Evolutionary conservation across 2,329 filamentous ascomycete genomes (phyloP), one percentile per base, ranked within the genome.

Genomic region (Aspergillus oerlinghausenensis): DNA sequence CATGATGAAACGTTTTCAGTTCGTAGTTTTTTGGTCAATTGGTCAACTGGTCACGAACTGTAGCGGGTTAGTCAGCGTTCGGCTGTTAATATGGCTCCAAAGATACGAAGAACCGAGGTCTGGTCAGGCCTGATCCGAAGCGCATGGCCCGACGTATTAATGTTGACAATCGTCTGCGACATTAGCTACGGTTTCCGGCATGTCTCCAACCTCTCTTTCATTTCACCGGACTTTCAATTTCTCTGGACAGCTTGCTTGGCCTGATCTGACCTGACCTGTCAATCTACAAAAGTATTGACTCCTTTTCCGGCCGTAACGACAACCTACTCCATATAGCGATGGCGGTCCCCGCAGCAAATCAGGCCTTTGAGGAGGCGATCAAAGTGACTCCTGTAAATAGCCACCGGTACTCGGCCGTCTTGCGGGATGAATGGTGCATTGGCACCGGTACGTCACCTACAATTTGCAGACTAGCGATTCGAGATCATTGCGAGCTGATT

Each of bases 341-440:
- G 43, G 11, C 19, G 7, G 17, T 23, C 40, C 55, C 57, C 21
- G 54, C 62, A 55, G 49, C 65, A 29, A 72, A 69, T 9, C 50
- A 67, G 32, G 61, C 63, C 40, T 76, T 75, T 50, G 71, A 73
- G 55, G 69, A 75, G 43, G 74, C 73, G 23, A 71, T 74, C 49
- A 58, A 65, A 26, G 63, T 77, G 42, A 71, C 66, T 1, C 74
- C 74, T 0, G 51, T 73, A 48, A 68, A 65, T 23, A 80, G 82
- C 6, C 83, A 87, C 67, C 82, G 78, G 17, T 89, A 89, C 68
- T 74, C 77, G 26, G 80, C 80, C 32, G 65, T 79, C 58, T 79
- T 89, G 35, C 72, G 75, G 42, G 74, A 80, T 40, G 82, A 84
- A 63, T 89, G 86, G 84, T 83, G 81, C 62, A 87, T 89, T 62